phyloP scores from a whole-genome alignment of 345 rosid species.

The Gossypium mustelinum region DNA sequence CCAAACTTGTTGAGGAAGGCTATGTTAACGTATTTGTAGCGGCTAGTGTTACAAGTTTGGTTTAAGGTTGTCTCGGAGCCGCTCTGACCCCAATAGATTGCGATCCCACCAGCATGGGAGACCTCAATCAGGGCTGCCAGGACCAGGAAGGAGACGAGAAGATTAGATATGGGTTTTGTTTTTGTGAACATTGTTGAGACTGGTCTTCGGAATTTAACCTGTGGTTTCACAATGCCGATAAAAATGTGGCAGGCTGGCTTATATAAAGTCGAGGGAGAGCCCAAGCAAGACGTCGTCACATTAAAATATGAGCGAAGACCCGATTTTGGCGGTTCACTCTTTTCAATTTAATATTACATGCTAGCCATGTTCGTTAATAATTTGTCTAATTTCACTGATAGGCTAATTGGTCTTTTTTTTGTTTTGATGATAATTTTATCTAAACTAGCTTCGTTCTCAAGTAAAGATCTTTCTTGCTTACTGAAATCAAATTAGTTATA shows the following conservation, averaged over 20 bases:
- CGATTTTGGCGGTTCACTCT: not conserved
- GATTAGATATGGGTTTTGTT: not conserved
- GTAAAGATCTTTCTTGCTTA: not conserved
- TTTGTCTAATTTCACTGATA: not conserved
- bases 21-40: conserved; percentile 19
- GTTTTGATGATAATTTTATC: not conserved
- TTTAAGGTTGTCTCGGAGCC: conserved; percentile 49
- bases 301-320: conserved; percentile 9
- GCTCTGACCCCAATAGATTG: conserved; percentile 55
- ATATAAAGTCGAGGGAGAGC: not conserved
- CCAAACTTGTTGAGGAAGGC: conserved; percentile 4
- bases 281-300: not conserved
- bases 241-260: not conserved
- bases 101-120: conserved; percentile 28
- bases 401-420: not conserved
- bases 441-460: not conserved
- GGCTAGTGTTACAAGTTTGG: conserved; percentile 42
- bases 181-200: conserved; percentile 21
- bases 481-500: not conserved
- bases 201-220: not conserved
- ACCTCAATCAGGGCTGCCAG: not conserved
- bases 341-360: not conserved
- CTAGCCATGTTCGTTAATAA: not conserved
- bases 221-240: not conserved
- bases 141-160: conserved; percentile 16